phyloP scores from a whole-genome alignment of 1,139 yeast genomes.

The Tardiomyces depauwii region DNA sequence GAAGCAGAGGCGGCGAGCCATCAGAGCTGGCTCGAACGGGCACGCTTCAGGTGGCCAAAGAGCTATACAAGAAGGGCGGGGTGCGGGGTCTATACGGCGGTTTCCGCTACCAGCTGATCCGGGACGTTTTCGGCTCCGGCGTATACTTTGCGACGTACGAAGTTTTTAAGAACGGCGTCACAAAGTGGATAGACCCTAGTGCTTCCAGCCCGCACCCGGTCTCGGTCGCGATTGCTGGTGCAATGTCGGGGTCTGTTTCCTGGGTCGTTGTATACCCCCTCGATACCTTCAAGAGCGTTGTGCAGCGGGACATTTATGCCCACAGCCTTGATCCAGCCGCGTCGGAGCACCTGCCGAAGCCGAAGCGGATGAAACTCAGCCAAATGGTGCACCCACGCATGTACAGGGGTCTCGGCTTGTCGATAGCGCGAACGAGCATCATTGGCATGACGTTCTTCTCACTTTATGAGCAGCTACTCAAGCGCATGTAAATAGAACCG shows the following conservation, averaged over 20 bases:
- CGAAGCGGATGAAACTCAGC: conserved; percentile 2
- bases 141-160: conserved; percentile 69
- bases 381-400: conserved; percentile 30
- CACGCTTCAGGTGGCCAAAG: conserved; percentile 36
- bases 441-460: conserved; percentile 72
- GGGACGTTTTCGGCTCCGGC: conserved; percentile 67
- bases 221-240: conserved; percentile 59
- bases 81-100: conserved; percentile 61
- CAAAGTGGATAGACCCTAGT: conserved; percentile 5
- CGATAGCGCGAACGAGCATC: conserved; percentile 56
- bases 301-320: conserved; percentile 63
- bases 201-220: conserved; percentile 25
- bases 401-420: conserved; percentile 71
- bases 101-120: conserved; percentile 44
- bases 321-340: conserved; percentile 22
- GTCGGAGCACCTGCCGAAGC: conserved; percentile 2
- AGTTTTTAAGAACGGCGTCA: conserved; percentile 37
- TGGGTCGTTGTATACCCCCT: conserved; percentile 72
- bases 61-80: conserved; percentile 50
- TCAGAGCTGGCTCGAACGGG: conserved; percentile 19
- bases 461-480: conserved; percentile 44
- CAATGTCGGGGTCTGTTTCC: conserved; percentile 59
- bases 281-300: conserved; percentile 65
- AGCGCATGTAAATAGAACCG: not conserved
- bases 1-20: conserved; percentile 23